These are phyloP conservation scores for Chamaenerion angustifolium DNA, from an alignment of 345 rosid species.

Conservation along the genomic window DNA sequence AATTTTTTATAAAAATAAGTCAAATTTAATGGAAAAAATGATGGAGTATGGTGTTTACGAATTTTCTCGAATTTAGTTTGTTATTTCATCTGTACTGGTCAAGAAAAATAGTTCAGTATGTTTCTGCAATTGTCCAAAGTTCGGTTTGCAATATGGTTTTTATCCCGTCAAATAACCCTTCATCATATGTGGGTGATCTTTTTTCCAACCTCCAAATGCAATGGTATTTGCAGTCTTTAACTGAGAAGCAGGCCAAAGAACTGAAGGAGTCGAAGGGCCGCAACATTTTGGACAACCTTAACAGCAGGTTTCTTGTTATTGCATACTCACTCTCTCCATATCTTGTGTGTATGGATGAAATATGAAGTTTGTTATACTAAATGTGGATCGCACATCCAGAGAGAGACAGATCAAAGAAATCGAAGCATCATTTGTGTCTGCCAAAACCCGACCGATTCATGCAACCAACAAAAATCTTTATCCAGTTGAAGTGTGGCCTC, in stretches of 20 bases:
- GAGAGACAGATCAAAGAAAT: slow-evolving; percentile 89
- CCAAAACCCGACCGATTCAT: slow-evolving; percentile 71
- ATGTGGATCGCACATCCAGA: slow-evolving; percentile 23
- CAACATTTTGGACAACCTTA: slow-evolving; percentile 56
- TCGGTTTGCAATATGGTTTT: no score
- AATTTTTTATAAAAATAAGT: no score
- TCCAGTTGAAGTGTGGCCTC: slow-evolving; percentile 67
- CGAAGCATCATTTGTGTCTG: slow-evolving; percentile 73
- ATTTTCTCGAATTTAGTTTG: no score
- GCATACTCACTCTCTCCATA: slow-evolving; percentile 3
- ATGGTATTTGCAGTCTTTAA: slow-evolving; percentile 57
- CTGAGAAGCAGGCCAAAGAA: slow-evolving; percentile 95
- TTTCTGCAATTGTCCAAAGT: no score
- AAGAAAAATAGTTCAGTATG: no score
- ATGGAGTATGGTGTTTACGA: no score
- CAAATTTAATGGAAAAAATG: no score
- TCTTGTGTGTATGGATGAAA: slow-evolving; percentile 2
- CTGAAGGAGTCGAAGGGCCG: slow-evolving; percentile 64
- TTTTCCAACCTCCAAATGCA: not conserved
- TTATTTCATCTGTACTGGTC: no score
- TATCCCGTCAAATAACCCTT: no score
- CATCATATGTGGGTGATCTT: no score
- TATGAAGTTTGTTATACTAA: slow-evolving; percentile 4
- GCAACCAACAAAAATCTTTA: slow-evolving; percentile 67
- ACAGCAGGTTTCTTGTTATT: slow-evolving; percentile 49